Conservation (phyloP, 495 filamentous ascomycete genomes). For the Aspergillus sclerotiicarbonarius region DNA sequence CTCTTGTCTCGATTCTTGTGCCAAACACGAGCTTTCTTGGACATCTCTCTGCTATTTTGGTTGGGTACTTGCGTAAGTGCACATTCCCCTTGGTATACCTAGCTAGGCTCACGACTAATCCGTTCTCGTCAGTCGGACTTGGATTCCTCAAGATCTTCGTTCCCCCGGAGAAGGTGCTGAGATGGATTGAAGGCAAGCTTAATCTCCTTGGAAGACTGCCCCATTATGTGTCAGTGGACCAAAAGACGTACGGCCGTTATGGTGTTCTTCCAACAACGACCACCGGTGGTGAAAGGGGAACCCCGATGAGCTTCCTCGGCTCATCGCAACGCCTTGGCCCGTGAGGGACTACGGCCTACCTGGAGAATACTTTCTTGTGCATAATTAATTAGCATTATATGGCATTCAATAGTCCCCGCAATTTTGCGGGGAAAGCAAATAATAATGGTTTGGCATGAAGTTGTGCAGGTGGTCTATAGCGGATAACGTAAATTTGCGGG, state of each 20-base stretch:
- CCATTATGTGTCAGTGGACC: conserved; percentile 88
- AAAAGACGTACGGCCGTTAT: conserved; percentile 94
- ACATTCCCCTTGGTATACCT: not conserved
- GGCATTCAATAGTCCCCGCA: conserved; percentile 14
- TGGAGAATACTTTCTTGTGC: conserved; percentile 32
- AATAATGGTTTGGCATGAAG: conserved; percentile 11
- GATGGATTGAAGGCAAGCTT: conserved; percentile 81
- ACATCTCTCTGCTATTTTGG: conserved; percentile 73
- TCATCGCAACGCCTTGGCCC: conserved; percentile 65
- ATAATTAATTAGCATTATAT: conserved; percentile 28
- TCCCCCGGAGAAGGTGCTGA: conserved; percentile 74
- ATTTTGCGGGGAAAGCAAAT: conserved; percentile 17
- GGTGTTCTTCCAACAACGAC: conserved; percentile 72
- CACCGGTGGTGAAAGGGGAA: conserved; percentile 36
- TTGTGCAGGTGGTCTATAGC: conserved; percentile 28
- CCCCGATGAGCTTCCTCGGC: conserved; percentile 59
- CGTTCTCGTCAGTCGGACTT: conserved; percentile 59
- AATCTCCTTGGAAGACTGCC: conserved; percentile 79
- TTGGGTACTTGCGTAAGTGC: conserved; percentile 81
- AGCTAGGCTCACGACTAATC: conserved; percentile 12
- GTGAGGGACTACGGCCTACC: conserved; percentile 25
- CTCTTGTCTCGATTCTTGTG: conserved; percentile 68
- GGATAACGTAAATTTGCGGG: conserved; percentile 27
- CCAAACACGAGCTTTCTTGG: conserved; percentile 82
- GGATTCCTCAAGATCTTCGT: conserved; percentile 83